phyloP scores from a whole-genome alignment of 129 eudicot species.

The Helianthus annuus region HanXRQr2.0-SUNRISE NC_035434.2:26056333-26056832 shows the following conservation, averaged over 20 bases:
- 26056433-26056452: too few relatives aligned
- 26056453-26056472: background rate
- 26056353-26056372: too few relatives aligned
- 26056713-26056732: constrained; percentile 51
- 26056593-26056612: constrained; percentile 66
- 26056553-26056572: constrained; percentile 77
- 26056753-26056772: constrained; percentile 32
- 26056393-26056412: too few relatives aligned
- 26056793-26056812: too few relatives aligned
- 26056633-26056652: constrained; percentile 58
- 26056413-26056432: too few relatives aligned
- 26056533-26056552: constrained; percentile 65
- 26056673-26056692: constrained; percentile 81
- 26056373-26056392: too few relatives aligned
- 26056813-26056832: too few relatives aligned
- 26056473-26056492: constrained; percentile 66
- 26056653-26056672: constrained; percentile 60
- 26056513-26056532: constrained; percentile 54
- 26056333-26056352: too few relatives aligned
- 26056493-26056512: constrained; percentile 41
- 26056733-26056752: constrained; percentile 39
- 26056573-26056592: constrained; percentile 55
- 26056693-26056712: constrained; percentile 58
- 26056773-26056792: too few relatives aligned
- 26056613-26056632: constrained; percentile 49